A percentile compares a stretch with the other conserved stretches of the same genome.
Evolutionary conservation across 1,284 basidiomycete genomes (phyloP).

Genomic region (Pisolithus thermaeus): DNA sequence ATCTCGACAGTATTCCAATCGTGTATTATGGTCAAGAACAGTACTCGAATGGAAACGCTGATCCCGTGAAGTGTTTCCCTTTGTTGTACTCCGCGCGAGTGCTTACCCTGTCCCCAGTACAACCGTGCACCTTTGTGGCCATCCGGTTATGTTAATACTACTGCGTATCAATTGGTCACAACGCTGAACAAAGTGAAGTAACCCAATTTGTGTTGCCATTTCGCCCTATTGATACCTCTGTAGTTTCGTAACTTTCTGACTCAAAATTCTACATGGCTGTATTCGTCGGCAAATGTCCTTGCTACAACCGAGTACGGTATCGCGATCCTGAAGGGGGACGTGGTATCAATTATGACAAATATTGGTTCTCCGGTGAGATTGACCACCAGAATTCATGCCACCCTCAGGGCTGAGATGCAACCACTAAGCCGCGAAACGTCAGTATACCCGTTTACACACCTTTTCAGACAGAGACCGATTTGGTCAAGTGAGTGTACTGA

Average conservation of each 20-base stretch:
- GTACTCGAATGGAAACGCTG: conserved; percentile 48
- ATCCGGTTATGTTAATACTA: conserved; percentile 57
- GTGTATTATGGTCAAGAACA: conserved; percentile 83
- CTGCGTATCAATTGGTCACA: conserved; percentile 54
- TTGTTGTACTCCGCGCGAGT: neutral
- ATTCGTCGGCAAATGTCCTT: conserved; percentile 52
- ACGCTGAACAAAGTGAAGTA: conserved; percentile 53
- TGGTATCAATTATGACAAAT: conserved; percentile 71
- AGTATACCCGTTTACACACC: conserved; percentile 52
- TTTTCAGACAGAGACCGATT: conserved; percentile 38
- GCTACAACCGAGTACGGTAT: conserved; percentile 53
- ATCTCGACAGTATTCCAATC: conserved; percentile 54
- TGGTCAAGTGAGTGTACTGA: conserved; percentile 45
- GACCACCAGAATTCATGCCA: neutral
- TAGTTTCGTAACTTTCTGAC: conserved; percentile 67
- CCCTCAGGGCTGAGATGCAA: neutral
- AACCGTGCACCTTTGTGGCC: conserved; percentile 80
- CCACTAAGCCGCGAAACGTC: conserved; percentile 45
- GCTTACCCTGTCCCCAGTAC: conserved; percentile 31
- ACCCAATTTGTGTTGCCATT: neutral
- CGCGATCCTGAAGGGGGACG: conserved; percentile 66
- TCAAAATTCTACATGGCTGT: conserved; percentile 55
- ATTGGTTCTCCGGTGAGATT: conserved; percentile 63
- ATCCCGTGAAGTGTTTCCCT: conserved; percentile 44
- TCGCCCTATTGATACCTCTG: conserved; percentile 1